These are phyloP conservation scores for Solanum clarkiae DNA, from an alignment of 257 asterid genomes.

Conservation along the genomic window DNA sequence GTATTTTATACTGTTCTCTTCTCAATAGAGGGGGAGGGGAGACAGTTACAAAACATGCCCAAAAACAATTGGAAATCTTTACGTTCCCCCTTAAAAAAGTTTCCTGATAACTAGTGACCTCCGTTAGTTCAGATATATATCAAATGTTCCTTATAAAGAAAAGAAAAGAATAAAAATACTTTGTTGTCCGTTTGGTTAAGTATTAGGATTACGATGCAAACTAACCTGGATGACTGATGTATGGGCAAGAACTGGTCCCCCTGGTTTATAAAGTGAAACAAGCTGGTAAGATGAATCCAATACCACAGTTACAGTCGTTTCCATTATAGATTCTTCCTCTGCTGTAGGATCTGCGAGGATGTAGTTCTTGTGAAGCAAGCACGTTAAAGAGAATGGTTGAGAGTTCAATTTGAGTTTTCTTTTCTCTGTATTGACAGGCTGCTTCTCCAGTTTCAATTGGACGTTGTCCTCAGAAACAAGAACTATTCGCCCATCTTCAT, in stretches of 20 bases:
- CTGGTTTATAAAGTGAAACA: constrained; percentile 76
- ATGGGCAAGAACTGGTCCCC: constrained; percentile 72
- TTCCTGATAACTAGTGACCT: background rate
- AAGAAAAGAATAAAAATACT: background rate
- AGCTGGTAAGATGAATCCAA: constrained; percentile 68
- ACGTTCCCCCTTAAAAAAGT: background rate
- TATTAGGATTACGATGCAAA: background rate
- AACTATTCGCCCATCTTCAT: constrained; percentile 76
- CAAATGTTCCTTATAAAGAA: background rate
- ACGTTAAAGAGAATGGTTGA: constrained; percentile 61
- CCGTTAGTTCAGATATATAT: background rate
- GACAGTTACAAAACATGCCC: background rate
- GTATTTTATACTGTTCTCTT: background rate
- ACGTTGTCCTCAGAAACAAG: constrained; percentile 41
- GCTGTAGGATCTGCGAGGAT: constrained; percentile 91
- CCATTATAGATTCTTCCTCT: constrained; percentile 95
- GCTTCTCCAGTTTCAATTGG: constrained; percentile 37
- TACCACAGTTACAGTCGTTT: constrained; percentile 63
- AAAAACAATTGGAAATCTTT: background rate
- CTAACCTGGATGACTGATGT: constrained; percentile 68
- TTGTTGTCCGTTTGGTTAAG: background rate
- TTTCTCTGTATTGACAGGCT: constrained; percentile 68
- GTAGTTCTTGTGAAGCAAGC: constrained; percentile 79
- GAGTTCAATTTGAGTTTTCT: constrained; percentile 50
- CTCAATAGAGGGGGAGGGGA: background rate